Conservation (phyloP, 805 yeast species). For the Scheffersomyces ergatensis region DNA sequence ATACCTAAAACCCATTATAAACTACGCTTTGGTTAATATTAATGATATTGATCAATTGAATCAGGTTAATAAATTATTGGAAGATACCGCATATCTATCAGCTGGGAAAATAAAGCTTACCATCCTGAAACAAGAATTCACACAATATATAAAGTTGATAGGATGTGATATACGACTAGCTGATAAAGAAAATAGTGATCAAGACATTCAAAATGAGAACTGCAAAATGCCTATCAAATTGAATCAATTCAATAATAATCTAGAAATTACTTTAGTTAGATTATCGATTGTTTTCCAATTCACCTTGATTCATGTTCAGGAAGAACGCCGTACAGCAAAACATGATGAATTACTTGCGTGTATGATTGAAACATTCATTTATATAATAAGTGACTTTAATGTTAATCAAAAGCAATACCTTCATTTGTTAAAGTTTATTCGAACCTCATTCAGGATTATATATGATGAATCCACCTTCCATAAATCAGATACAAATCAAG, state of each 20-base stretch:
- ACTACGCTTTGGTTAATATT: conserved; percentile 5
- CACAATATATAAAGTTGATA: neutral
- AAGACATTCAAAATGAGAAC: neutral
- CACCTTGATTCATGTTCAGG: conserved; percentile 2
- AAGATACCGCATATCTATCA: neutral
- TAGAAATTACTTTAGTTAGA: conserved; percentile 12
- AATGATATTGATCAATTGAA: conserved; percentile 4
- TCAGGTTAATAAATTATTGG: neutral
- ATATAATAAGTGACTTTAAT: conserved; percentile 26
- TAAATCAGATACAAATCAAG: neutral
- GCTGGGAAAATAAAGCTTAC: neutral
- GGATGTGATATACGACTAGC: neutral
- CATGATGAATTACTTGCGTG: neutral
- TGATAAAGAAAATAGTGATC: neutral
- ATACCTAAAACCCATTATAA: conserved; percentile 4
- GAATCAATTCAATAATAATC: conserved; percentile 15
- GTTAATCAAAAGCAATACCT: conserved; percentile 14
- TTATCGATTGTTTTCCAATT: conserved; percentile 16
- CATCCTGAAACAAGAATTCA: neutral
- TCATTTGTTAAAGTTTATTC: conserved; percentile 12
- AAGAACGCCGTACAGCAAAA: neutral
- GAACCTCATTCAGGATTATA: conserved; percentile 11
- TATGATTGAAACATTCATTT: conserved; percentile 7
- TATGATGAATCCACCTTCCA: neutral
- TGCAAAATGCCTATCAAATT: conserved; percentile 15